Conservation (phyloP, 176 grass and related monocot species). For the Pontederia crassipes region DNA sequence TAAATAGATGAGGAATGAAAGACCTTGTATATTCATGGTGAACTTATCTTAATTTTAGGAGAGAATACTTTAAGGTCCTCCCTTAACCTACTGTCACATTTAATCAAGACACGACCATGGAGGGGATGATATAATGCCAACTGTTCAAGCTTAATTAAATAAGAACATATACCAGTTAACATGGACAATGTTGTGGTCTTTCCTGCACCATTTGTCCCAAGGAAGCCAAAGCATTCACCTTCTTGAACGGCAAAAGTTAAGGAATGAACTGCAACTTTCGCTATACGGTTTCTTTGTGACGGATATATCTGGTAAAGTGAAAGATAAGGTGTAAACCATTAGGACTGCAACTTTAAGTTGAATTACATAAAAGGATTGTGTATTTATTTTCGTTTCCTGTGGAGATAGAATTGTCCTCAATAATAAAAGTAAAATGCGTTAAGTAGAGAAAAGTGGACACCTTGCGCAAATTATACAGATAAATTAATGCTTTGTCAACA, state of each 20-base stretch:
- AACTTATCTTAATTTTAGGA: not conserved
- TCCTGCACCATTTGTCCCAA: constrained; percentile 44
- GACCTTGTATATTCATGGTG: no score
- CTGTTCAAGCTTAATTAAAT: not conserved
- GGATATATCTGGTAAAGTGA: constrained; percentile 30
- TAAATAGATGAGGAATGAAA: no score
- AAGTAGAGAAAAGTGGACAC: constrained; percentile 2
- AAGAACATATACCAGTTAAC: constrained; percentile 33
- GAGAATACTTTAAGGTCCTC: not conserved
- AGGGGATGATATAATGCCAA: not conserved
- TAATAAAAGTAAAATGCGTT: no score
- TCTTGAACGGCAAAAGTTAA: constrained; percentile 37
- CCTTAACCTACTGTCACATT: not conserved
- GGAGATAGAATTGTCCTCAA: not conserved
- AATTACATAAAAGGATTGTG: not conserved
- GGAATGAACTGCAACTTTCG: constrained; percentile 31
- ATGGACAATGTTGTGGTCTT: constrained; percentile 50
- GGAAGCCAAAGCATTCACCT: constrained; percentile 49
- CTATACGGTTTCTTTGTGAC: constrained; percentile 20
- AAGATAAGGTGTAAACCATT: not conserved
- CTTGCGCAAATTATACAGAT: constrained; percentile 34
- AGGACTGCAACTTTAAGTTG: not conserved
- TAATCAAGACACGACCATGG: not conserved
- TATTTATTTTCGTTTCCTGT: not conserved
- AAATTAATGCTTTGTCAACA: constrained; percentile 35